Evolutionary conservation across 768 basidiomycete species (phyloP).

Genomic region (Boletales sp.): DNA sequence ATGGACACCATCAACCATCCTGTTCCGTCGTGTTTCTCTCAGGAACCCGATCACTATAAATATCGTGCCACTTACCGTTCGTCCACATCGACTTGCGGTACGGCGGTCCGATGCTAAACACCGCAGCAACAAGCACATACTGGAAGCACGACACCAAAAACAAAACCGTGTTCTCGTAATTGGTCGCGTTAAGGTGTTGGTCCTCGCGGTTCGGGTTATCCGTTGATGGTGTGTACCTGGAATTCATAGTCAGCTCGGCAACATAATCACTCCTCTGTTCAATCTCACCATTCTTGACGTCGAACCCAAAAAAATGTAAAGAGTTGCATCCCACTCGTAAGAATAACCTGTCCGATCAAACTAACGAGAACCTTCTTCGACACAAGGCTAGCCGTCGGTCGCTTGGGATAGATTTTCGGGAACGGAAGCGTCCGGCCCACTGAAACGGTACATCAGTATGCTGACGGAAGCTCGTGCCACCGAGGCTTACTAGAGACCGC

Average conservation of each 20-base stretch:
- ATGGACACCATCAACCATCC: conserved; percentile 83
- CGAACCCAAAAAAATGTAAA: conserved; percentile 92
- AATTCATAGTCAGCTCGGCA: not conserved
- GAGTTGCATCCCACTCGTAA: conserved; percentile 78
- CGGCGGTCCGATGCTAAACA: conserved; percentile 97
- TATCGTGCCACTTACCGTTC: conserved; percentile 58
- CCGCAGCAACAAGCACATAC: conserved; percentile 94
- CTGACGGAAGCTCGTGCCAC: not conserved
- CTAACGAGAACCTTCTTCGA: conserved; percentile 93
- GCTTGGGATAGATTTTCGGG: conserved; percentile 79
- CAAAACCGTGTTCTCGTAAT: conserved; percentile 88
- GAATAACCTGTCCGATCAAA: conserved; percentile 86
- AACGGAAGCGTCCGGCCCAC: conserved; percentile 96
- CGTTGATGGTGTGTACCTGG: conserved; percentile 77
- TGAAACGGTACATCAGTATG: conserved; percentile 30
- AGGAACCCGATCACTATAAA: not conserved
- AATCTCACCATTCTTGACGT: conserved; percentile 69
- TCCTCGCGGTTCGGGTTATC: conserved; percentile 46
- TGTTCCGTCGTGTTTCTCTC: conserved; percentile 26
- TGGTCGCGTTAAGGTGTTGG: conserved; percentile 76
- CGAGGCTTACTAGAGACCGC: conserved; percentile 84
- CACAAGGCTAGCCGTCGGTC: conserved; percentile 93
- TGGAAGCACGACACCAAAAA: conserved; percentile 98
- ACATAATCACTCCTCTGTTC: not conserved
- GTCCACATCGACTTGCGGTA: conserved; percentile 95